Percentiles rank a stretch among this genome's conserved stretches.
Conservation (phyloP, 2,329 filamentous ascomycete genomes). For the Diaporthe nobilis region DNA sequence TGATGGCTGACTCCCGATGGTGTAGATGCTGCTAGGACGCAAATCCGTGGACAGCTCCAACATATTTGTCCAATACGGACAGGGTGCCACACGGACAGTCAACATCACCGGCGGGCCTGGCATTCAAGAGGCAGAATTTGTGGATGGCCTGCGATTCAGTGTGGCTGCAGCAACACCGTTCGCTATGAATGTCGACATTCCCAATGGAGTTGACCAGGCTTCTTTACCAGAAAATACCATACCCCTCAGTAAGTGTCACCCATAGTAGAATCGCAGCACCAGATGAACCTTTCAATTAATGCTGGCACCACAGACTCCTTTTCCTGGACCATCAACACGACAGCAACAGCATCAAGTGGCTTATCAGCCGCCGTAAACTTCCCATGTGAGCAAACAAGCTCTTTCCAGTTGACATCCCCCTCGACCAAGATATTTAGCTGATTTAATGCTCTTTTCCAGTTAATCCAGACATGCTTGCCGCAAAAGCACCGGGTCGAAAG, state of each 20-base stretch:
- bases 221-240: not conserved
- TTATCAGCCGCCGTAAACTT: not conserved
- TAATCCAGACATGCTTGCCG: not conserved
- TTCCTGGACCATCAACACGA: slow-evolving; percentile 1
- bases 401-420: rapidly evolving
- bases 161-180: not conserved
- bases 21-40: slow-evolving; percentile 48
- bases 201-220: not conserved
- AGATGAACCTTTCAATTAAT: not conserved
- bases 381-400: not conserved
- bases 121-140: slow-evolving; percentile 22
- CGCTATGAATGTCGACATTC: slow-evolving; percentile 17
- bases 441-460: not conserved
- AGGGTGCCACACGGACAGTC: slow-evolving; percentile 49
- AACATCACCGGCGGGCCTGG: slow-evolving; percentile 4
- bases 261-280: rapidly evolving
- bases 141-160: slow-evolving; percentile 19
- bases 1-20: no score
- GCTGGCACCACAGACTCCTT: not conserved
- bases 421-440: not conserved
- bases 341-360: not conserved
- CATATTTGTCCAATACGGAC: slow-evolving; percentile 53
- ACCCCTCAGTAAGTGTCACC: not conserved
- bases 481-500: not conserved
- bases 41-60: slow-evolving; percentile 47